Percentiles rank a stretch among this genome's conserved stretches.
These are phyloP conservation scores for Globisporangium paroecandrum DNA, from an alignment of 352 stramenopile genomes.

Conservation along the genomic window DNA sequence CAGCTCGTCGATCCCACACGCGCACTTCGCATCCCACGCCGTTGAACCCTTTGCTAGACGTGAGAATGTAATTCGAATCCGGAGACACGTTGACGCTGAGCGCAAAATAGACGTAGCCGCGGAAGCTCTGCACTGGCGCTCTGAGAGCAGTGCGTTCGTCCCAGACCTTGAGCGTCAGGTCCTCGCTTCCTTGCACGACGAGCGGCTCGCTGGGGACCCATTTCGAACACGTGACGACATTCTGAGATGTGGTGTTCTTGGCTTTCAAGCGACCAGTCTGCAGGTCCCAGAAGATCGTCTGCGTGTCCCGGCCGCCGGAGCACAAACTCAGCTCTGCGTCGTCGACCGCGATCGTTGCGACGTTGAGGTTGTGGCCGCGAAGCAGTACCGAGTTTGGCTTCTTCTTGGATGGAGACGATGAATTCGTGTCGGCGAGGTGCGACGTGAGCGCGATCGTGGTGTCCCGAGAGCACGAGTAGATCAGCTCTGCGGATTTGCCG, in stretches of 20 bases:
- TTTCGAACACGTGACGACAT: conserved; percentile 82
- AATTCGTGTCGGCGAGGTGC: not conserved
- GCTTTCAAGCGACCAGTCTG: conserved; percentile 37
- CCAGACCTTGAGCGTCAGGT: conserved; percentile 80
- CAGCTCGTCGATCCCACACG: conserved; percentile 76
- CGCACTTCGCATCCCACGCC: conserved; percentile 71
- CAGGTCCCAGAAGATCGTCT: conserved; percentile 79
- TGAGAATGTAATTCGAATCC: conserved; percentile 63
- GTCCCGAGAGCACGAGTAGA: conserved; percentile 78
- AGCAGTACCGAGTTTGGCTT: conserved; percentile 27
- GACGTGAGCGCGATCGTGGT: conserved; percentile 61
- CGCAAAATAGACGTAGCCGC: conserved; percentile 81
- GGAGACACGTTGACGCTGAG: conserved; percentile 53
- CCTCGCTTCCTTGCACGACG: conserved; percentile 76
- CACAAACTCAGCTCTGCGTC: conserved; percentile 53
- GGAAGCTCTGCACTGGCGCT: conserved; percentile 46
- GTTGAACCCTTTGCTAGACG: conserved; percentile 86
- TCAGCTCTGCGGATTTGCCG: conserved; percentile 29
- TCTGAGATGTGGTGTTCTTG: conserved; percentile 76
- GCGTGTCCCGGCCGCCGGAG: conserved; percentile 77
- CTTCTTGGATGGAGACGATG: conserved; percentile 15
- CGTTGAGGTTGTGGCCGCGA: conserved; percentile 58
- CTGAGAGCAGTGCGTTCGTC: conserved; percentile 54
- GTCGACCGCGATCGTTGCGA: conserved; percentile 61
- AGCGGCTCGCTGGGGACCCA: conserved; percentile 64